Base-by-base conservation (phyloP, 345 rosid species). In the Abelmoschus esculentus region DNA sequence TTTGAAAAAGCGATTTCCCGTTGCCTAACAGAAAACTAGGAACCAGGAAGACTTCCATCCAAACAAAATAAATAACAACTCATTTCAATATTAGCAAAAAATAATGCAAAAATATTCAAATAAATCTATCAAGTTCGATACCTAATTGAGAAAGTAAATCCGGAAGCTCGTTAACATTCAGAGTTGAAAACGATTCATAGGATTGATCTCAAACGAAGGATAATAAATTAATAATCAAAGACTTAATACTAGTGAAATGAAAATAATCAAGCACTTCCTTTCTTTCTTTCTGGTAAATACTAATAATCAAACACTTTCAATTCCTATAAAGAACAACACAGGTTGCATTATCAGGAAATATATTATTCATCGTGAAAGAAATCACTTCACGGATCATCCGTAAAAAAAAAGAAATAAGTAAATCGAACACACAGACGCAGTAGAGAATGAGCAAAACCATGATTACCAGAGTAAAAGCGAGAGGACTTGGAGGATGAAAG, bases 401-500 rank as follows among this genome's bases (percentile, higher is more conserved):
- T 31, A 31, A 11, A 46, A 14, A 46, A 11, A 1, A n/a, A n/a
- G 14, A 46, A 46, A 2, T 1, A 38, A 38, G 44, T 38, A 38
- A 38, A 38, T 38, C 6, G 7, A 38, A 7, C 2, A 7, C 44
- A 38, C 2, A 38, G 44, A 38, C 44, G 46, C 54, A 14, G 13
- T 8, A 14, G 76, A 11, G 38, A 73, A 66, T 34, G 49, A 4
- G 66, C 11, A 14, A 54, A 54, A 1, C 58, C 55, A 22, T 29
- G 70, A 46, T 28, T 66, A 88, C 91, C 93, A 6, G 92, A 79
- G 95, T 74, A 85, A 72, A 82, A 78, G 29, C 91, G 86, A 56
- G 91, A 76, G 80, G 69, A 74, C 81, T 83, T 90, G 53, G 96
- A 75, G 67, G 93, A 88, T 4, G 92, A 81, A 57, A 83, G 87